phyloP scores from a whole-genome alignment of 2,329 filamentous ascomycete species.

The Colletotrichum sublineola region DNA sequence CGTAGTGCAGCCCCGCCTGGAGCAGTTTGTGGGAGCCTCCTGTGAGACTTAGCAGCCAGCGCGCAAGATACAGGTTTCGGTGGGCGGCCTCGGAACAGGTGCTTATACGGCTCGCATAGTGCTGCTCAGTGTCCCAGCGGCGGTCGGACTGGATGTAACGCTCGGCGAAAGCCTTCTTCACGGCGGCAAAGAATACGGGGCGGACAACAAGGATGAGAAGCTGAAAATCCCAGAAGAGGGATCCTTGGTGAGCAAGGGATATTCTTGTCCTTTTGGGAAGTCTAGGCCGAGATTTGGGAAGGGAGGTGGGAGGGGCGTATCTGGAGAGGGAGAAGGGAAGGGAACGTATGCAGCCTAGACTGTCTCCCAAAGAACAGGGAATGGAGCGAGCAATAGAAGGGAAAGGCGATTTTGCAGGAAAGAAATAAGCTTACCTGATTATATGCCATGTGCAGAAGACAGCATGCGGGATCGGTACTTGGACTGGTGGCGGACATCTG shows the following conservation, averaged over 20 bases:
- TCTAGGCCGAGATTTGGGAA: background rate
- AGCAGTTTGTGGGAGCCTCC: constrained; percentile 55
- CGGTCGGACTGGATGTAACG: constrained; percentile 50
- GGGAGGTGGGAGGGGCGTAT: background rate
- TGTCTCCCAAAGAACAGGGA: constrained; percentile 39
- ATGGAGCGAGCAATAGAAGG: constrained; percentile 45
- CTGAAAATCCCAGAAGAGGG: constrained; percentile 47
- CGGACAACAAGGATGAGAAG: constrained; percentile 63
- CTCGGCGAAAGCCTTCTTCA: constrained; percentile 61
- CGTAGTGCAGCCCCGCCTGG: constrained; percentile 60
- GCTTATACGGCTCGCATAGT: constrained; percentile 51
- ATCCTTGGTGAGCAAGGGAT: background rate
- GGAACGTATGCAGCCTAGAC: constrained; percentile 1
- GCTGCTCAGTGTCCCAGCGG: constrained; percentile 46
- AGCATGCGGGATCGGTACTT: constrained; percentile 58
- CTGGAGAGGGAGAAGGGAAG: background rate
- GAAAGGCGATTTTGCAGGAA: background rate
- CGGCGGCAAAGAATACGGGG: constrained; percentile 61
- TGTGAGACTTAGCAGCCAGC: constrained; percentile 54
- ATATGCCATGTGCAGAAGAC: constrained; percentile 63
- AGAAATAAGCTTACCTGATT: constrained; percentile 49
- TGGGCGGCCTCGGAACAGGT: constrained; percentile 60
- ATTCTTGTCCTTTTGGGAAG: constrained; percentile 7
- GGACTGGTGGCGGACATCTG: constrained; percentile 53
- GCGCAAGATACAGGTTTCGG: constrained; percentile 60